Base-by-base conservation (phyloP, 257 asterid genomes). In the Leptodermis oblonga region DNA sequence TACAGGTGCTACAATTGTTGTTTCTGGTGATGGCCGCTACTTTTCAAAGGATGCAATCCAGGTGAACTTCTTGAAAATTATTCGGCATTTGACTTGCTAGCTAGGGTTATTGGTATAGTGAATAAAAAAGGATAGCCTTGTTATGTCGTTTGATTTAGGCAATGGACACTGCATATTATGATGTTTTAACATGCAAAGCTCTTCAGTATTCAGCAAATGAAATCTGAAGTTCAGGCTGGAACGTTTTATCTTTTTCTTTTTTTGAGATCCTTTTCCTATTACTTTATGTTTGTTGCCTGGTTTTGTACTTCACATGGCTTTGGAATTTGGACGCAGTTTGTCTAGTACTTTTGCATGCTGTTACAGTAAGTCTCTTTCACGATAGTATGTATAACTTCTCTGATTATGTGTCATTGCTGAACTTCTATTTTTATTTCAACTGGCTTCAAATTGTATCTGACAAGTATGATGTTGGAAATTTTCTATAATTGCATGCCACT, bases 1-100 rank as follows among this genome's bases (percentile, higher is more conserved):
- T 81, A 73, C 83, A 90, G 96, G 96, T 72, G 99, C 95, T 67
- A 90, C 96, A 69, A 95, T 90, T 77, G 97, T 93, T 76, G 99
- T 93, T 74, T 93, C 97, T 68, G 99, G 99, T 77, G 99, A 93
- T 81, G 99, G 99, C 34, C 96, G 99, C 71, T 93, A 90, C 84
- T 93, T 42, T 67, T 93, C 99, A 12, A 88, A 88, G 88, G 96
- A 93, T 70, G 96, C 97, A 42, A 85, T 93, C 69, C 97, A 88
- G 92, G 99, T 90, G 67, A 31, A 58, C 41, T 75, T 55, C 25
- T 75, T 25, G 20, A 34, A 45, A 41, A 45, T 15, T 51, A 11
- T 34, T 34, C 25, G 6, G 49, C 26, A 23, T 60, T 17, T 70
- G 54, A 49, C 26, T 4, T 60, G 7, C 9, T 31, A 20, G 49